Evolutionary conservation across 2,329 filamentous ascomycete species (phyloP).

Genomic region (Phyllosticta paracitricarpa): DNA sequence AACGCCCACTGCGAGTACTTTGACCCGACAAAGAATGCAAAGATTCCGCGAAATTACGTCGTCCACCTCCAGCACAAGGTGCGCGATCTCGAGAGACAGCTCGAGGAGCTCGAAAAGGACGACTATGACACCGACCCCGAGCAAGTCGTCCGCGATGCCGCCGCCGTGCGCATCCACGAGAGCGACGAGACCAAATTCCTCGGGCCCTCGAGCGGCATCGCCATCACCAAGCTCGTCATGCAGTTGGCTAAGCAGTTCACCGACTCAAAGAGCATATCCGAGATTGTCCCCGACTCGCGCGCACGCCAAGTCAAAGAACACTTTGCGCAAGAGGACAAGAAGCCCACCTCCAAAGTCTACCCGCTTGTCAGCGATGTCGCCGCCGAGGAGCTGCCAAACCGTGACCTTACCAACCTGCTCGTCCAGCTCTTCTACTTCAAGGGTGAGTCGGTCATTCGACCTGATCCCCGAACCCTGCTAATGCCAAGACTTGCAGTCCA

Average conservation of each 20-base stretch:
- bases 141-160: conserved; percentile 77
- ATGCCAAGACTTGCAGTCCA: conserved; percentile 50
- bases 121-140: conserved; percentile 62
- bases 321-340: conserved; percentile 53
- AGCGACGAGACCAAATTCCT: conserved; percentile 84
- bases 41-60: conserved; percentile 85
- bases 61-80: conserved; percentile 84
- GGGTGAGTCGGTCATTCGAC: conserved; percentile 41
- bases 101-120: conserved; percentile 68
- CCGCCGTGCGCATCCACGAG: conserved; percentile 73
- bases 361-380: conserved; percentile 81
- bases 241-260: conserved; percentile 92
- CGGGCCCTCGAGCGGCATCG: conserved; percentile 88
- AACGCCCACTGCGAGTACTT: conserved; percentile 92
- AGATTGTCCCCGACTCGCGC: conserved; percentile 72
- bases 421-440: conserved; percentile 80
- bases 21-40: conserved; percentile 75
- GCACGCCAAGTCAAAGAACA: conserved; percentile 59
- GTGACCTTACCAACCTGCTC: conserved; percentile 64
- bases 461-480: background rate
- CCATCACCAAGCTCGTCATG: conserved; percentile 90
- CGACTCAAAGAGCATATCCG: conserved; percentile 80
- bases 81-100: conserved; percentile 68
- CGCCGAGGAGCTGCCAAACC: conserved; percentile 63
- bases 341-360: conserved; percentile 69